Conservation (phyloP, 2,329 filamentous ascomycete species). For the Botrytis tulipae region DNA sequence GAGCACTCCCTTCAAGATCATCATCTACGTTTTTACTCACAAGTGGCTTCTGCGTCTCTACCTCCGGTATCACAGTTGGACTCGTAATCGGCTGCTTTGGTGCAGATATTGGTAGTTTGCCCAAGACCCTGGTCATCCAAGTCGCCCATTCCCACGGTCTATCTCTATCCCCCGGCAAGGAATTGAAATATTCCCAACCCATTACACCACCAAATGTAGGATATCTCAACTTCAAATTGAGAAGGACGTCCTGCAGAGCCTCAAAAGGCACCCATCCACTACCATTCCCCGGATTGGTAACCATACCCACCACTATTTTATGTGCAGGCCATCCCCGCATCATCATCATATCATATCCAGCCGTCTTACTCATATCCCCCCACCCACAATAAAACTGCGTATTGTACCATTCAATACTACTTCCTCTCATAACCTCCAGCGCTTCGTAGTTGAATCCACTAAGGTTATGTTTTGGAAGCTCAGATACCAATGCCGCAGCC, state of each 20-base stretch:
- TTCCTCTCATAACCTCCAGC: constrained; percentile 65
- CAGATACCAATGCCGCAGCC: constrained; percentile 65
- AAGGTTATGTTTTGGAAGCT: constrained; percentile 60
- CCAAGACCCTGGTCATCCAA: constrained; percentile 48
- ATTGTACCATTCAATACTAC: constrained; percentile 80
- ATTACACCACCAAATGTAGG: constrained; percentile 80
- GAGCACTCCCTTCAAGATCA: constrained; percentile 22
- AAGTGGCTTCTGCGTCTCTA: neutral
- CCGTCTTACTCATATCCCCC: constrained; percentile 43
- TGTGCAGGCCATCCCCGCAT: constrained; percentile 67
- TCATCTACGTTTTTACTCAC: constrained; percentile 16
- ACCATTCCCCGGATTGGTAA: constrained; percentile 77
- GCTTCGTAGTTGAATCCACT: constrained; percentile 79
- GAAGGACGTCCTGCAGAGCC: constrained; percentile 55
- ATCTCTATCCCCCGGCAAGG: constrained; percentile 59
- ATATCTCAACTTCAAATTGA: constrained; percentile 57
- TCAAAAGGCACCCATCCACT: constrained; percentile 61
- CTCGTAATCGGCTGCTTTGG: neutral
- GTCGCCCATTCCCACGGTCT: constrained; percentile 77
- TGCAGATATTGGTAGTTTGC: neutral
- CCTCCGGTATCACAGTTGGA: neutral
- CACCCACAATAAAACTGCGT: constrained; percentile 92
- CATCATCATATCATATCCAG: constrained; percentile 52
- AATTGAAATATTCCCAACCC: constrained; percentile 96
- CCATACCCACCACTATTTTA: constrained; percentile 75